These are phyloP conservation scores for Jamesozyma jinghongensis DNA, from an alignment of 805 yeast genomes.

Conservation along the genomic window DNA sequence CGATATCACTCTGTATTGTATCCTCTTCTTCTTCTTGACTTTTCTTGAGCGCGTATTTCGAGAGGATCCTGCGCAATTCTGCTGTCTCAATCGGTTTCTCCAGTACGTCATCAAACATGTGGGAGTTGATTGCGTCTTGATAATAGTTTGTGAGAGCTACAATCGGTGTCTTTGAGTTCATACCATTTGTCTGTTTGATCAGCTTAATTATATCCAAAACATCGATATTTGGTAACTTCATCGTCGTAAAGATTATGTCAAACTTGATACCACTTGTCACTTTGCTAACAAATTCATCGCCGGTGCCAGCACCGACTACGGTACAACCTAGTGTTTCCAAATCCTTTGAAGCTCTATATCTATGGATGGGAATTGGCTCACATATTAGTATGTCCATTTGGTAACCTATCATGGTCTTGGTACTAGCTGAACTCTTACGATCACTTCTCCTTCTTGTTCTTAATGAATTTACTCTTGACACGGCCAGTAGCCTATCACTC, in stretches of 20 bases:
- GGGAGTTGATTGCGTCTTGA: conserved; percentile 50
- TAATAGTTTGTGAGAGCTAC: conserved; percentile 66
- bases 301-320: conserved; percentile 66
- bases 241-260: conserved; percentile 73
- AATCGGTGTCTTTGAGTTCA: conserved; percentile 70
- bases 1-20: conserved; percentile 27
- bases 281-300: conserved; percentile 73
- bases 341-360: conserved; percentile 55
- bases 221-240: conserved; percentile 55
- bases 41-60: conserved; percentile 26
- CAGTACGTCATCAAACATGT: conserved; percentile 54
- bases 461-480: conserved; percentile 22
- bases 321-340: conserved; percentile 67
- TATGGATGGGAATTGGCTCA: conserved; percentile 77
- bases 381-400: conserved; percentile 65
- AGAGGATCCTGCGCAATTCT: conserved; percentile 20
- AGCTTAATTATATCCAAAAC: conserved; percentile 71
- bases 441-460: conserved; percentile 24
- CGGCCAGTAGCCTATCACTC: conserved; percentile 19
- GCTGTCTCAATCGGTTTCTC: conserved; percentile 52
- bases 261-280: conserved; percentile 78
- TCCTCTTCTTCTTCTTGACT: conserved; percentile 28
- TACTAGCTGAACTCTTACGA: conserved; percentile 16
- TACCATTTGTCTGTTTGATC: conserved; percentile 63
- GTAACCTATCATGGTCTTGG: conserved; percentile 11